A percentile compares a stretch with the other conserved stretches of the same genome.
phyloP scores from a whole-genome alignment of 805 yeast species.

The Pichia membranifaciens region DNA sequence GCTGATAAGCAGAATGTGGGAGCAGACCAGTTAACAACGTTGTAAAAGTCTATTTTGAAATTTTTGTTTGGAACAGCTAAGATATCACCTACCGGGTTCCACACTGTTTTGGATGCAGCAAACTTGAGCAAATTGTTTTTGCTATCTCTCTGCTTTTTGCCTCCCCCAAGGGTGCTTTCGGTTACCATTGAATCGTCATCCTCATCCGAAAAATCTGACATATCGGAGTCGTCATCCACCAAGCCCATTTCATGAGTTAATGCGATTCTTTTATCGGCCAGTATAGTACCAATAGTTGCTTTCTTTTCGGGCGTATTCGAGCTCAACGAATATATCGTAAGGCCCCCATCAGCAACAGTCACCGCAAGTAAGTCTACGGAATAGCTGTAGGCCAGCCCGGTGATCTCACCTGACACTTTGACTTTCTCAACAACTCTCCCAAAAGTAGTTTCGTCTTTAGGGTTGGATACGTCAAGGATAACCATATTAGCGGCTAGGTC shows the following conservation, averaged over 20 bases:
- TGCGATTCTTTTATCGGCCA: conserved; percentile 32
- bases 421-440: conserved; percentile 30
- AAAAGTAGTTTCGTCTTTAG: conserved; percentile 26
- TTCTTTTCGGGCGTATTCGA: conserved; percentile 49
- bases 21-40: conserved; percentile 31
- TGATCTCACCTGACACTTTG: conserved; percentile 48
- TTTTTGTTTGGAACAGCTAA: conserved; percentile 60
- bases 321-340: conserved; percentile 49
- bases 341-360: conserved; percentile 53
- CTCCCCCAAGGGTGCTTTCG: conserved; percentile 14
- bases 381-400: conserved; percentile 50
- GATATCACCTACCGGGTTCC: conserved; percentile 68
- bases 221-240: conserved; percentile 32
- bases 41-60: conserved; percentile 41
- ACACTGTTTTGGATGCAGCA: conserved; percentile 47
- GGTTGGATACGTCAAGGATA: conserved; percentile 39
- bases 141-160: conserved; percentile 25
- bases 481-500: conserved; percentile 61
- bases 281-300: conserved; percentile 36
- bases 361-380: conserved; percentile 52
- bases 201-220: conserved; percentile 27
- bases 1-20: conserved; percentile 17
- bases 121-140: conserved; percentile 27
- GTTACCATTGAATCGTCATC: conserved; percentile 28
- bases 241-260: conserved; percentile 16